Conservation (phyloP, 1,139 yeast genomes). For the Lizanozyma gosingica region DNA sequence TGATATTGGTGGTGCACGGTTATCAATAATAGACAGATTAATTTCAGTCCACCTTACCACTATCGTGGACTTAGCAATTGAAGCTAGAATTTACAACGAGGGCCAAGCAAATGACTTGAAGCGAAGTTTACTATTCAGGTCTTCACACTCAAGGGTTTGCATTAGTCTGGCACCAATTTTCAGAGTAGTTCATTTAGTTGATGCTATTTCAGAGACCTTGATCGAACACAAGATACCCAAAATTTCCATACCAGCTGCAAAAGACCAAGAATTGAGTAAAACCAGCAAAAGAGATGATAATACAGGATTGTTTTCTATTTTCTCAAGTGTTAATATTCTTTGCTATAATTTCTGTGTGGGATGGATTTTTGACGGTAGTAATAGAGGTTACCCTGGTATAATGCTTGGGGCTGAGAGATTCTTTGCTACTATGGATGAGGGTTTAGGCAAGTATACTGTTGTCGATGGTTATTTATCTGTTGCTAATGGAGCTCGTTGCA, state of each 20-base stretch:
- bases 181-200: not conserved
- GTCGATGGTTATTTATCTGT: conserved; percentile 57
- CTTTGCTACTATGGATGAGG: conserved; percentile 52
- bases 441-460: conserved; percentile 57
- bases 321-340: conserved; percentile 47
- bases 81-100: not conserved
- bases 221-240: not conserved
- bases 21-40: not conserved
- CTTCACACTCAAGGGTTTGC: not conserved
- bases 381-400: conserved; percentile 54
- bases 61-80: not conserved
- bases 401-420: conserved; percentile 67
- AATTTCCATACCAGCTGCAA: too few relatives aligned
- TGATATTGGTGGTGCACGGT: not conserved
- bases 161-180: not conserved
- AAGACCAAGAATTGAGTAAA: not conserved
- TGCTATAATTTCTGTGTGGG: conserved; percentile 67
- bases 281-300: not conserved
- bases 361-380: conserved; percentile 49
- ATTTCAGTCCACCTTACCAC: not conserved
- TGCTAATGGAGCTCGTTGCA: conserved; percentile 51
- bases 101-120: not conserved
- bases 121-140: not conserved
- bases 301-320: conserved; percentile 11
- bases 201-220: not conserved